phyloP scores from a whole-genome alignment of 106 monocot genomes.

The Dendrobium chrysotoxum region DNA sequence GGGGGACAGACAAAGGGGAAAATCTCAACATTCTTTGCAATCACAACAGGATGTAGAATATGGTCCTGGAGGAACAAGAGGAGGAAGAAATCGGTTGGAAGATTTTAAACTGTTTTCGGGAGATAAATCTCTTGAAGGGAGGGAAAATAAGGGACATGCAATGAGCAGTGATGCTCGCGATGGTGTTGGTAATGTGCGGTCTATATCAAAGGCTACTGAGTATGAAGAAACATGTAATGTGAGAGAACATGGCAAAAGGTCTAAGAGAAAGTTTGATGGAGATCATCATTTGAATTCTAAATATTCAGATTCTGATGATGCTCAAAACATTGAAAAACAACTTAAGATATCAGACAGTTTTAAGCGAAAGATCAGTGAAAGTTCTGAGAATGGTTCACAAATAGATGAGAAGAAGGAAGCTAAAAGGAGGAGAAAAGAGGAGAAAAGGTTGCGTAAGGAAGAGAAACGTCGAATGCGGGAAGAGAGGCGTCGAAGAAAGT shows the following conservation, averaged over 20 bases:
- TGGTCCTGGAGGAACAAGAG: conserved; percentile 29
- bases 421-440: conserved; percentile 72
- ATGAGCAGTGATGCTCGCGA: neutral
- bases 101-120: conserved; percentile 1
- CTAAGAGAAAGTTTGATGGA: conserved; percentile 9
- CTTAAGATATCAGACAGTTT: conserved; percentile 40
- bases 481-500: conserved; percentile 62
- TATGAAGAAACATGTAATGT: conserved; percentile 11
- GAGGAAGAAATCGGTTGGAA: conserved; percentile 15
- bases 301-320: conserved; percentile 43
- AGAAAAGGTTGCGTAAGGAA: conserved; percentile 64
- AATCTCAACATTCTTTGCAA: conserved; percentile 12
- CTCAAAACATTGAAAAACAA: conserved; percentile 25
- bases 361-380: conserved; percentile 35
- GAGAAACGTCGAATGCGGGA: conserved; percentile 69
- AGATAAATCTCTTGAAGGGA: conserved; percentile 14
- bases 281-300: neutral
- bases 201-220: conserved; percentile 13
- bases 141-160: conserved; percentile 9
- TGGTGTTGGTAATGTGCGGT: conserved; percentile 2
- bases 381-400: conserved; percentile 42
- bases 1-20: conserved; percentile 15
- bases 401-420: conserved; percentile 42
- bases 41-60: conserved; percentile 35
- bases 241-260: conserved; percentile 20